These are phyloP conservation scores for Musa troglodytarum DNA, from an alignment of 176 grass and related monocot genomes.

Conservation along the genomic window DNA sequence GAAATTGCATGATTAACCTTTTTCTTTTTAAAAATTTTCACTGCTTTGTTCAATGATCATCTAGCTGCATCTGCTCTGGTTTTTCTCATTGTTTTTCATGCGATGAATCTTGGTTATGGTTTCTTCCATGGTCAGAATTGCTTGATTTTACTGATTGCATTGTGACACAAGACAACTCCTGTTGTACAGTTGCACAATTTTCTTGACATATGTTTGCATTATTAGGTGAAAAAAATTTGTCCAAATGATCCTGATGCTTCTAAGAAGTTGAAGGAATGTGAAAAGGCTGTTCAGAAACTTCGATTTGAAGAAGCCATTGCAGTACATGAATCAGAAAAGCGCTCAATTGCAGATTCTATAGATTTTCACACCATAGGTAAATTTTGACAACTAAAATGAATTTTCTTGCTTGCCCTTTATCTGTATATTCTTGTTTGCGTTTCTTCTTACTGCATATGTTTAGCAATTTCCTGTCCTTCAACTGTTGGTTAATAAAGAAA, in stretches of 20 bases:
- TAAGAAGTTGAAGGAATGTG: conserved; percentile 89
- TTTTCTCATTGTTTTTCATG: no score
- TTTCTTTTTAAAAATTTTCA: no score
- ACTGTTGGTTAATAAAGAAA: neutral
- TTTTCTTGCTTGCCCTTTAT: neutral
- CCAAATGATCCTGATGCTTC: conserved; percentile 85
- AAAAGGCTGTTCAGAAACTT: conserved; percentile 86
- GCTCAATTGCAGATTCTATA: conserved; percentile 48
- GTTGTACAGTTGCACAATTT: neutral
- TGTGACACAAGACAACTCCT: neutral
- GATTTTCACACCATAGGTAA: conserved; percentile 70
- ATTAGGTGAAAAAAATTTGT: conserved; percentile 73
- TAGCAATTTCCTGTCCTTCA: no score
- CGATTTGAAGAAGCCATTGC: conserved; percentile 87
- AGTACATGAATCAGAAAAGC: conserved; percentile 34
- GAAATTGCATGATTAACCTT: no score
- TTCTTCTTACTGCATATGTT: conserved; percentile 12
- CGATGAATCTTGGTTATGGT: no score
- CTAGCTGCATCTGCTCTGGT: no score
- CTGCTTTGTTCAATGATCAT: no score
- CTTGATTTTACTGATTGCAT: neutral
- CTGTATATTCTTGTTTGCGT: conserved; percentile 1
- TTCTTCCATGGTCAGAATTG: no score
- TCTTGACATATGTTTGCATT: neutral
- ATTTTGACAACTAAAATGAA: neutral